A percentile compares a stretch with the other conserved stretches of the same genome.
phyloP scores from a whole-genome alignment of 2,329 filamentous ascomycete species.

The Ophiostoma ips region DNA sequence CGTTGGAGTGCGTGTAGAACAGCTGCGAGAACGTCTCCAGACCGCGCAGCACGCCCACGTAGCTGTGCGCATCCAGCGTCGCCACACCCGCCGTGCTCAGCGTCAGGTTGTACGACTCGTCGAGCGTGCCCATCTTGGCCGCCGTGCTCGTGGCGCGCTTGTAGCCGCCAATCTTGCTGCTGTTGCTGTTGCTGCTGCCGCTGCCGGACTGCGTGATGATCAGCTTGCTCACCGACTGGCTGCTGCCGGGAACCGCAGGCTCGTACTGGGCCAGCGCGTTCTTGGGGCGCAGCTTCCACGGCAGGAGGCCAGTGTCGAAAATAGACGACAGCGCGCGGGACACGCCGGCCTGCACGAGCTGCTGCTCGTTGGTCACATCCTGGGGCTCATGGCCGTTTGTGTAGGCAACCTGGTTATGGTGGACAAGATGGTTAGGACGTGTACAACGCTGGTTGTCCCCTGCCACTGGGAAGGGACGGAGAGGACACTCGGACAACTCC shows the following conservation, averaged over 20 bases:
- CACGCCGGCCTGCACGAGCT: constrained; percentile 42
- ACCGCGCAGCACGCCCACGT: constrained; percentile 56
- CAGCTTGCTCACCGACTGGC: constrained; percentile 45
- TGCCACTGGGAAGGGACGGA: constrained; percentile 8
- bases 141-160: too few species aligned
- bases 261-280: constrained; percentile 46
- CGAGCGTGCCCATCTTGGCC: constrained; percentile 45
- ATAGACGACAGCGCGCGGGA: constrained; percentile 49
- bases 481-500: not conserved
- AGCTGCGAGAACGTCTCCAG: constrained; percentile 67
- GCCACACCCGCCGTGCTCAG: constrained; percentile 45
- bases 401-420: constrained; percentile 31
- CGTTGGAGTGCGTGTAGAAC: constrained; percentile 56
- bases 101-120: constrained; percentile 62
- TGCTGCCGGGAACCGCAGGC: constrained; percentile 30
- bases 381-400: constrained; percentile 29
- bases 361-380: constrained; percentile 30
- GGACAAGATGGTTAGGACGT: constrained; percentile 5
- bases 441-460: not conserved
- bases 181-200: not conserved
- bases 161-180: too few species aligned
- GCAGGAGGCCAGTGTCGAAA: constrained; percentile 55
- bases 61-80: constrained; percentile 49
- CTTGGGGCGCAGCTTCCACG: constrained; percentile 62
- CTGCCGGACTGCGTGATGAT: constrained; percentile 43